Conservation (phyloP, 441 rosid species). For the Biscutella auriculata region DNA sequence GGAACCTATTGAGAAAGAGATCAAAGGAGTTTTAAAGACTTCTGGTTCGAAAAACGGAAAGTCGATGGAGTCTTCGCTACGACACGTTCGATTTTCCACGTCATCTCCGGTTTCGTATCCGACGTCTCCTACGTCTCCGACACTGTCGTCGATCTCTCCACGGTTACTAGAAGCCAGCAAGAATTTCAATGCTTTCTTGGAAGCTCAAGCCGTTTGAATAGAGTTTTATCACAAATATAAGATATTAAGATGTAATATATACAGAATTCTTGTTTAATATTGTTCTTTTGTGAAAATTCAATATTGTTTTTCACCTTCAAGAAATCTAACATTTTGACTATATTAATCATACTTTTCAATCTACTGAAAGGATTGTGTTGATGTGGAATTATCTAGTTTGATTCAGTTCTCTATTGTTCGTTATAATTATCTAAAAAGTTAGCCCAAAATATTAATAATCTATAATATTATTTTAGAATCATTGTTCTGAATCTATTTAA, state of each 20-base stretch:
- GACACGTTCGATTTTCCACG: slow-evolving; percentile 63
- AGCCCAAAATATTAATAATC: no score
- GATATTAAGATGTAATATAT: neutral
- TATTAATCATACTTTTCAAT: neutral
- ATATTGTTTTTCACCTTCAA: neutral
- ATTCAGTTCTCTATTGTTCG: no score
- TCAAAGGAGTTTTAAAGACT: slow-evolving; percentile 48
- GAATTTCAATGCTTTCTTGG: slow-evolving; percentile 66
- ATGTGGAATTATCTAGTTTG: no score
- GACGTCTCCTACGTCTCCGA: no score
- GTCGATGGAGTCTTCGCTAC: slow-evolving; percentile 43
- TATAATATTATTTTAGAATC: no score
- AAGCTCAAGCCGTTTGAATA: slow-evolving; percentile 51
- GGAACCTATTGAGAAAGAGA: slow-evolving; percentile 46
- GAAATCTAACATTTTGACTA: neutral
- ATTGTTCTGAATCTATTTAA: no score
- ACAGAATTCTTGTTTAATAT: neutral
- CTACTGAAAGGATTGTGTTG: no score
- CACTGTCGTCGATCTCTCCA: slow-evolving; percentile 49
- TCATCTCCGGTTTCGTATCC: slow-evolving; percentile 43
- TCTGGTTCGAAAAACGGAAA: slow-evolving; percentile 28
- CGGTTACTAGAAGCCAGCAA: slow-evolving; percentile 68
- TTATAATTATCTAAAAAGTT: no score
- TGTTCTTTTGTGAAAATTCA: neutral
- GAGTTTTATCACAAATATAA: neutral